Base-by-base conservation (phyloP, 371 early-diverging fungal genomes). In the Mortierella polycephala region DNA sequence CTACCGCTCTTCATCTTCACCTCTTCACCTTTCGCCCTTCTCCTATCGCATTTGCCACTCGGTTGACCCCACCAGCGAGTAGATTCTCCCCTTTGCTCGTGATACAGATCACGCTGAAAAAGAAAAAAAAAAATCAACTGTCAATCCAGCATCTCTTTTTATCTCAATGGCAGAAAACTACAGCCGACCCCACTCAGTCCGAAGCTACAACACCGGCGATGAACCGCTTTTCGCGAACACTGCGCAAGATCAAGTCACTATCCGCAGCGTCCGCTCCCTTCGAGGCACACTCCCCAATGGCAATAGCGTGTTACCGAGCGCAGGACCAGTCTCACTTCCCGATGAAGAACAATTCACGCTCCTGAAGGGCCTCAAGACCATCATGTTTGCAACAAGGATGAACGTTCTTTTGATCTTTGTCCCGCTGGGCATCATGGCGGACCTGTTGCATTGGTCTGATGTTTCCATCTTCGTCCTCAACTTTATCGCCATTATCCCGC, bases 401-500 rank as follows among this genome's bases (percentile, higher is more conserved):
- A 94, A 94, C 68, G 53, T 90, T 14, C 74, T 94, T 7, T 71
- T 92, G 0, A 54, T 94, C 7, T 91, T 94, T 46, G 81, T 93
- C 10, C 96, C 96, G 0, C 81, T 96, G 4, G 96, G 95, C 30
- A 88, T 93, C 44, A 70, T 89, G 0, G 84, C 92, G 23, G 84
- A 85, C 58, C 80, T 86, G 30, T 72, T 90, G n/a, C 81, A 86
- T 10, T 94, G 93, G 89, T 75, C 85, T 6, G 85, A 89, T 9
- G 86, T 90, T 6, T 70, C 88, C 0, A 84, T 88, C 1, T 97
- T 97, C 70, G 61, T 89, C 18, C 82, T 95, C 64, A 98, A 98
- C 84, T 95, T 96, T 57, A 84, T 95, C 40, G 96, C 96, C 14
- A 94, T 98, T 60, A 75, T 98, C 20, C 96, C 96, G 5, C 81